phyloP scores from a whole-genome alignment of 352 stramenopile species.

The Globisporangium cylindrosporum region DNA sequence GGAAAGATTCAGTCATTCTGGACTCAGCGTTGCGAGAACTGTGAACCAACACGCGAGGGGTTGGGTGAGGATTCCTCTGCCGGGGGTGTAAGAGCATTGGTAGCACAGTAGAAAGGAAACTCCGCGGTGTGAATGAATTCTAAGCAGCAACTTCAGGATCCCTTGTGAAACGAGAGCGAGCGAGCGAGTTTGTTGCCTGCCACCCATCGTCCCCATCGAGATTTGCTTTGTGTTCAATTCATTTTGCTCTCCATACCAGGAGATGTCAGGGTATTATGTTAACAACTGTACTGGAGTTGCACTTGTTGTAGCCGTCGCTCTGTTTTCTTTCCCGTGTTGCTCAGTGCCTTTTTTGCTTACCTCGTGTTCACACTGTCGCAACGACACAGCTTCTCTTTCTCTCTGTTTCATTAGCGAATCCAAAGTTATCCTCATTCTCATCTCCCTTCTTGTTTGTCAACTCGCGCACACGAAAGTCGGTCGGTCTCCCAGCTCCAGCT shows the following conservation, averaged over 20 bases:
- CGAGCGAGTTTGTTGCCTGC: background rate
- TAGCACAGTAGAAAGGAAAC: background rate
- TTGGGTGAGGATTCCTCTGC: background rate
- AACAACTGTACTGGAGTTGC: background rate
- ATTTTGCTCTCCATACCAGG: background rate
- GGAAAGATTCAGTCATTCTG: background rate
- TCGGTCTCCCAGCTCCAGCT: background rate
- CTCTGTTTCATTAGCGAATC: constrained; percentile 1
- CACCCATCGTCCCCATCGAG: background rate
- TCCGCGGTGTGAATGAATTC: background rate
- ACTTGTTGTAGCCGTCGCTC: background rate
- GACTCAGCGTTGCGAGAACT: background rate
- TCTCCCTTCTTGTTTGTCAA: background rate
- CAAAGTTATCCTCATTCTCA: background rate
- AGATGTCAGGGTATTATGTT: background rate
- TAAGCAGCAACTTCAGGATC: background rate
- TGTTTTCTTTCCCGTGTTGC: background rate
- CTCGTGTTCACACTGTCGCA: background rate
- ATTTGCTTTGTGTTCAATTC: background rate
- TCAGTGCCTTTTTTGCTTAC: background rate
- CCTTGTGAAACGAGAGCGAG: background rate
- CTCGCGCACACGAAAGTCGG: background rate
- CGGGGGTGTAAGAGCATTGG: background rate
- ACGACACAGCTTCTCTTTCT: background rate
- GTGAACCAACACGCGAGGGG: background rate